phyloP scores from a whole-genome alignment of 345 rosid species.

The Alliaria petiolata region DNA sequence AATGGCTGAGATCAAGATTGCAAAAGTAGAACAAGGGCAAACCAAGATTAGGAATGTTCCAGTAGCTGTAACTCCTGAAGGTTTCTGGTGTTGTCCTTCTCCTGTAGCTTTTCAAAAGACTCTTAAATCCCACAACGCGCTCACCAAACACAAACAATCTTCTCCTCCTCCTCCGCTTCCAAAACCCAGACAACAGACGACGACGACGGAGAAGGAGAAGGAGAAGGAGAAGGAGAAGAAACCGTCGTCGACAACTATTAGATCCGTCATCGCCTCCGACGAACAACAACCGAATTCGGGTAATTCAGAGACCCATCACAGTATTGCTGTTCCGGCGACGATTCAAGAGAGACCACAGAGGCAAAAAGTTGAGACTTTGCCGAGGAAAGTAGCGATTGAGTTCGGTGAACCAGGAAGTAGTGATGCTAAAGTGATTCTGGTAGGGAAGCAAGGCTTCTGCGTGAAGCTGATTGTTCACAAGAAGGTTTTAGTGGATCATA shows the following conservation, averaged over 20 bases:
- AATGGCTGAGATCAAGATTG: slow-evolving; percentile 86
- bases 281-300: slow-evolving; percentile 35
- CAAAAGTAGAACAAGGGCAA: slow-evolving; percentile 72
- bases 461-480: slow-evolving; percentile 90
- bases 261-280: slow-evolving; percentile 49
- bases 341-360: slow-evolving; percentile 59
- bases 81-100: slow-evolving; percentile 99
- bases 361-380: slow-evolving; percentile 70
- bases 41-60: slow-evolving; percentile 88
- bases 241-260: slow-evolving; percentile 47
- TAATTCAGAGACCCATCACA: slow-evolving; percentile 33
- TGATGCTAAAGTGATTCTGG: slow-evolving; percentile 74
- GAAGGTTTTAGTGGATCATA: slow-evolving; percentile 65
- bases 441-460: slow-evolving; percentile 92
- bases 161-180: slow-evolving; percentile 44
- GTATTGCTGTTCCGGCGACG: slow-evolving; percentile 41
- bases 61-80: slow-evolving; percentile 96
- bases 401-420: slow-evolving; percentile 91
- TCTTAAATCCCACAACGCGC: slow-evolving; percentile 56
- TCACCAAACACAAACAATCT: slow-evolving; percentile 65
- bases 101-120: slow-evolving; percentile 91
- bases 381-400: slow-evolving; percentile 91
- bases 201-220: slow-evolving; percentile 31
- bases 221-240: slow-evolving; percentile 57
- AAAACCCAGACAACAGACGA: slow-evolving; percentile 49